Conservation (phyloP, 257 asterid genomes). For the Henckelia pumila region DNA sequence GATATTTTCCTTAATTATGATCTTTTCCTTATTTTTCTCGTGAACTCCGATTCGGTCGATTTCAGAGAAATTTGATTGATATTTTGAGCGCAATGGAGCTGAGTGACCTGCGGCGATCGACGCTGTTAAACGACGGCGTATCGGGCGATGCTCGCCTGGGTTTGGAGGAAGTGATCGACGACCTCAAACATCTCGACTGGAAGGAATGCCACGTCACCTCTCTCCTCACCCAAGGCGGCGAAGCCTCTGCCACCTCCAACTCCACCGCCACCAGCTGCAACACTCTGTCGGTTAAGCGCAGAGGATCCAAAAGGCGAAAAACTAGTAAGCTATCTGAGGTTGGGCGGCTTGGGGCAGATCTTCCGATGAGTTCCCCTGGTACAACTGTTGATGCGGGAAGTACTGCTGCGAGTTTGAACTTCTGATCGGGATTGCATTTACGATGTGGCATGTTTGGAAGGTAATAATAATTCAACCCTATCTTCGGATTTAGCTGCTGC, state of each 20-base stretch:
- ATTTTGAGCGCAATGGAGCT: conserved; percentile 46
- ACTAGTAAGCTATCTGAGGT: conserved; percentile 1
- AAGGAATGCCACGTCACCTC: conserved; percentile 70
- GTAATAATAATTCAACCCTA: neutral
- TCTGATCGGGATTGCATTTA: neutral
- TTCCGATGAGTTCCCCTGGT: conserved; percentile 20
- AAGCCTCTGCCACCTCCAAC: conserved; percentile 14
- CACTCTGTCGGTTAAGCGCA: conserved; percentile 22
- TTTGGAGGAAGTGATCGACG: conserved; percentile 43
- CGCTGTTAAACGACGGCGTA: conserved; percentile 38
- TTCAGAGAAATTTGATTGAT: conserved; percentile 41
- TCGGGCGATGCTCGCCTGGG: conserved; percentile 41
- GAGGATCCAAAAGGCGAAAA: neutral
- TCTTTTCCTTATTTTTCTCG: neutral
- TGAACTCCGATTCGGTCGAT: neutral
- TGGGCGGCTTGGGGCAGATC: conserved; percentile 15
- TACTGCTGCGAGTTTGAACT: conserved; percentile 18
- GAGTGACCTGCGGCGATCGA: conserved; percentile 56
- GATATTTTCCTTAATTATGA: neutral
- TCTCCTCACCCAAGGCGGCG: conserved; percentile 39
- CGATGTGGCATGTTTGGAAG: neutral
- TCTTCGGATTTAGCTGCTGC: neutral
- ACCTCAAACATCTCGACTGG: conserved; percentile 61
- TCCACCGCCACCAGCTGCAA: conserved; percentile 18
- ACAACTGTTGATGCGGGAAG: conserved; percentile 26